phyloP scores from a whole-genome alignment of 2,329 filamentous ascomycete genomes.

The Magnaporthiopsis poae region DNA sequence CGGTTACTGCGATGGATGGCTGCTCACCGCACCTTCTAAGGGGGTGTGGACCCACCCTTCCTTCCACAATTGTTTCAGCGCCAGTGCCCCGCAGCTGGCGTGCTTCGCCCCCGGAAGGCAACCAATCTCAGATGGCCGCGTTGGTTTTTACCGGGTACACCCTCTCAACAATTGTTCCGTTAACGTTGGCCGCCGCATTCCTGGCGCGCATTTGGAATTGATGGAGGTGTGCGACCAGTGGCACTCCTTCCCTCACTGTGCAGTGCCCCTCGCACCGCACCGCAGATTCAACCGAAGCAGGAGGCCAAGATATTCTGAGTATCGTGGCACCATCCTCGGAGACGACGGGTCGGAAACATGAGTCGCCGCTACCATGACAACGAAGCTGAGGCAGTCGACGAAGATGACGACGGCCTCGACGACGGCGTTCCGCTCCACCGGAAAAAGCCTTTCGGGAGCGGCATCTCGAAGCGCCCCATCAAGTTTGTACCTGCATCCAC shows the following conservation, averaged over 20 bases:
- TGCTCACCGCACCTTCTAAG: neutral
- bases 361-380: neutral
- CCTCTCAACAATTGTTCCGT: neutral
- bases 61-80: neutral
- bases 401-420: slow-evolving; percentile 18
- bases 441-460: slow-evolving; percentile 45
- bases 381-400: neutral
- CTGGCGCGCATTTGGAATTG: neutral
- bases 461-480: slow-evolving; percentile 43
- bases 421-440: slow-evolving; percentile 44
- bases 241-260: no score
- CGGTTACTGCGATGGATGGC: neutral
- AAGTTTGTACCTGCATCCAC: slow-evolving; percentile 44
- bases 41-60: neutral
- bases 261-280: neutral
- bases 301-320: no score
- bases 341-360: neutral
- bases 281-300: neutral
- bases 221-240: neutral
- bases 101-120: slow-evolving; percentile 7
- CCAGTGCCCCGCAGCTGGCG: neutral
- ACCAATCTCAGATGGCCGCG: slow-evolving; percentile 4
- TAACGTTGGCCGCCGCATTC: neutral
- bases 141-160: neutral
- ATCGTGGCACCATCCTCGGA: neutral